Evolutionary conservation across 2,329 filamentous ascomycete genomes (phyloP).

Genomic region (Aspergillus clavatus): DNA sequence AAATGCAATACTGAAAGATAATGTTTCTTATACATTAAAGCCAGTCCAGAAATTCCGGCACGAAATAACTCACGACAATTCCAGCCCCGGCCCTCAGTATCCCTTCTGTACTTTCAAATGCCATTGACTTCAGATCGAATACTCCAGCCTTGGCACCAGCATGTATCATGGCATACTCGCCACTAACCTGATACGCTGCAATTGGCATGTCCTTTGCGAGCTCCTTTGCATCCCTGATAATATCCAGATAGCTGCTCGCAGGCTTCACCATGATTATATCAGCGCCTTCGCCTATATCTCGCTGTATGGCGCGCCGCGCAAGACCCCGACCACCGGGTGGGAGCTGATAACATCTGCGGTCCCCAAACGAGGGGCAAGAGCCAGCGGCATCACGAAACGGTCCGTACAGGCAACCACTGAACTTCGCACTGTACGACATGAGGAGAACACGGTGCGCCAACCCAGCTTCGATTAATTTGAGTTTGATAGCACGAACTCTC

Average conservation of each 20-base stretch:
- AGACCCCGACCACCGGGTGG: slow-evolving; percentile 88
- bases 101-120: slow-evolving; percentile 87
- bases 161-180: slow-evolving; percentile 97
- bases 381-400: slow-evolving; percentile 96
- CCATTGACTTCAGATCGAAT: slow-evolving; percentile 91
- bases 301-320: slow-evolving; percentile 79
- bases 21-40: slow-evolving; percentile 33
- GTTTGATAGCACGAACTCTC: slow-evolving; percentile 92
- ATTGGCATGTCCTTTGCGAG: slow-evolving; percentile 86
- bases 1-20: too few relatives aligned
- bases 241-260: slow-evolving; percentile 90
- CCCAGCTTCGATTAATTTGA: slow-evolving; percentile 92
- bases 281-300: slow-evolving; percentile 89
- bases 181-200: slow-evolving; percentile 93
- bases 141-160: slow-evolving; percentile 93
- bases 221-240: slow-evolving; percentile 95
- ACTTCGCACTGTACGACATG: slow-evolving; percentile 98
- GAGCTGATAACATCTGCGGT: slow-evolving; percentile 94
- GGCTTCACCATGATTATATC: slow-evolving; percentile 99
- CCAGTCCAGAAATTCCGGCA: slow-evolving; percentile 69
- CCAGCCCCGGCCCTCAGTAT: slow-evolving; percentile 89
- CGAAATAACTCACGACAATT: slow-evolving; percentile 92
- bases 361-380: slow-evolving; percentile 84
- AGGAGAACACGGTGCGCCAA: slow-evolving; percentile 86
- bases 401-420: slow-evolving; percentile 92